phyloP scores from a whole-genome alignment of 2,329 filamentous ascomycete genomes.

The Colletotrichum truncatum region DNA sequence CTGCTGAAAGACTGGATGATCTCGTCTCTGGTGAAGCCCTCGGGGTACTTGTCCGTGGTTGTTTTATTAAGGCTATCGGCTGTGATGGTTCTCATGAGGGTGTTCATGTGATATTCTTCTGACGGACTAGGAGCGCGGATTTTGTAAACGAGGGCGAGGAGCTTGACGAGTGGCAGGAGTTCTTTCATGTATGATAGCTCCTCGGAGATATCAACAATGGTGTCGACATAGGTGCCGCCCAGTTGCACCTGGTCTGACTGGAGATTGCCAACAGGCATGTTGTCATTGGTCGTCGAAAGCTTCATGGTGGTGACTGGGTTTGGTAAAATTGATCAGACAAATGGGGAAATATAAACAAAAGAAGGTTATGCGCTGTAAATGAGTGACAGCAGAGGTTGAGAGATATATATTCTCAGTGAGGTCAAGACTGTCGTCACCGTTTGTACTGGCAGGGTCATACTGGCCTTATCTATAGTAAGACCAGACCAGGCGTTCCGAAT shows the following conservation, averaged over 20 bases:
- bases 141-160: conserved; percentile 44
- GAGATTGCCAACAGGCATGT: conserved; percentile 10
- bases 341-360: not conserved
- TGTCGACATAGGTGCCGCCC: conserved; percentile 36
- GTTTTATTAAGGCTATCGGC: conserved; percentile 22
- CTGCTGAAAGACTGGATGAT: conserved; percentile 41
- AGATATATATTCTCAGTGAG: conserved; percentile 2
- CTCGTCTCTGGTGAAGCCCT: conserved; percentile 36
- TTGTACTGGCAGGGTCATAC: conserved; percentile 3
- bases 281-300: not conserved
- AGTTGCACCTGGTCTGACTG: conserved; percentile 19
- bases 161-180: conserved; percentile 42
- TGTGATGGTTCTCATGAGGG: conserved; percentile 41
- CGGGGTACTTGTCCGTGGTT: conserved; percentile 18
- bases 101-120: conserved; percentile 41
- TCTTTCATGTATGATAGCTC: conserved; percentile 41
- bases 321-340: no score
- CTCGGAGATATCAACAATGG: conserved; percentile 40
- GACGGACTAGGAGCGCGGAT: conserved; percentile 36
- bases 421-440: conserved; percentile 17
- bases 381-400: not conserved
- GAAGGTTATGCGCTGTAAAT: conserved; percentile 4
- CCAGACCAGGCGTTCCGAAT: conserved; percentile 4
- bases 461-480: conserved; percentile 12
- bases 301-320: no score